Evolutionary conservation across 768 basidiomycete genomes (phyloP).

Genomic region (Fistulinella prunicolor): DNA sequence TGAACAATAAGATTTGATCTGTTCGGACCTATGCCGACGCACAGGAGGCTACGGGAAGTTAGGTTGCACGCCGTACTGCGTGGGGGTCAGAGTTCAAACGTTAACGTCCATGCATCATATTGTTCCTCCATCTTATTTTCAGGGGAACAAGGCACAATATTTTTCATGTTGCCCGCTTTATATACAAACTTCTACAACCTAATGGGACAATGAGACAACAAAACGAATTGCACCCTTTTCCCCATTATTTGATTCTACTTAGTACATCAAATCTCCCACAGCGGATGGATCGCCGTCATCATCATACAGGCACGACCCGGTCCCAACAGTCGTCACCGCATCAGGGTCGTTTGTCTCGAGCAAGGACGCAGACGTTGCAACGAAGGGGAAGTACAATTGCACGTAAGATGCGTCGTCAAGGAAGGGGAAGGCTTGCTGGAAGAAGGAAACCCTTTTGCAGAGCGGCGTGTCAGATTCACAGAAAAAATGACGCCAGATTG

Average conservation of each 20-base stretch:
- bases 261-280: conserved; percentile 25
- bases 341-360: conserved; percentile 17
- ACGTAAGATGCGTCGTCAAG: conserved; percentile 33
- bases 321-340: conserved; percentile 20
- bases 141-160: too few species aligned
- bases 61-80: too few species aligned
- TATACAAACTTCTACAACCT: too few species aligned
- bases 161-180: too few species aligned
- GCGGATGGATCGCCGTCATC: conserved; percentile 26
- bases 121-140: too few species aligned
- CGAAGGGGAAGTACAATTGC: conserved; percentile 36
- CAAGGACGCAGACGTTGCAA: conserved; percentile 33
- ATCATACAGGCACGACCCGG: conserved; percentile 34
- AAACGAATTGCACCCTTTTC: too few species aligned
- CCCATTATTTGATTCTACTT: background rate
- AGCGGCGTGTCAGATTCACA: background rate
- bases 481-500: background rate
- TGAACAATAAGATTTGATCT: too few species aligned
- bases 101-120: too few species aligned
- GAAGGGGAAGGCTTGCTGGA: conserved; percentile 34
- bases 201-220: too few species aligned
- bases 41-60: too few species aligned
- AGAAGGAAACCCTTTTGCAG: conserved; percentile 29
- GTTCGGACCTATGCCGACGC: too few species aligned
- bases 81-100: too few species aligned